Conservation (phyloP, 2,329 filamentous ascomycete species). For the Xylariales sp. region DNA sequence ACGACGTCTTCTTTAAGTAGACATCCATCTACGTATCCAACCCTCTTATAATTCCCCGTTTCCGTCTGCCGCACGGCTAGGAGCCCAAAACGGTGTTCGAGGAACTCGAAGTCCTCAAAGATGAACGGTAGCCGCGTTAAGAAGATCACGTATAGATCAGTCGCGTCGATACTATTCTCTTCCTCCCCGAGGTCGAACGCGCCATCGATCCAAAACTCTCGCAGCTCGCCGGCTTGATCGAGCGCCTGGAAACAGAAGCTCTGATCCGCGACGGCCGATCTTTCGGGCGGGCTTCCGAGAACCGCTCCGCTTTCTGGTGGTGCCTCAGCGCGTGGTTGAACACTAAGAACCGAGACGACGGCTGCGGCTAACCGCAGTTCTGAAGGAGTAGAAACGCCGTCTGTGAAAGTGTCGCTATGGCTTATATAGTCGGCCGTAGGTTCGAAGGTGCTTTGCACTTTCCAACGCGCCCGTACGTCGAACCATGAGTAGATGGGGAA, state of each 20-base stretch:
- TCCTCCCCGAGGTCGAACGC: slow-evolving; percentile 33
- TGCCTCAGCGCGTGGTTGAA: not conserved
- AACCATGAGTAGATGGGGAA: slow-evolving; percentile 41
- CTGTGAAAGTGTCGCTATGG: not conserved
- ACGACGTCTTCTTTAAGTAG: not conserved
- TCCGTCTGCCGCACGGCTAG: slow-evolving; percentile 23
- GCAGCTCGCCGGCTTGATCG: not conserved
- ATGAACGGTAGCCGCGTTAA: slow-evolving; percentile 37
- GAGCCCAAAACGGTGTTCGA: slow-evolving; percentile 40
- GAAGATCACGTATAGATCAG: slow-evolving; percentile 17
- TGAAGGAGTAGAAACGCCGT: not conserved
- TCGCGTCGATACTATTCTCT: not conserved
- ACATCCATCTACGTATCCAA: slow-evolving; percentile 13
- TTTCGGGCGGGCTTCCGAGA: slow-evolving; percentile 12
- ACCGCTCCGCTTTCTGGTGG: not conserved
- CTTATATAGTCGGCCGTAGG: slow-evolving; percentile 23
- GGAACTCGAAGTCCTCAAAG: slow-evolving; percentile 24
- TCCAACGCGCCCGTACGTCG: slow-evolving; percentile 35
- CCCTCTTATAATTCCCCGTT: not conserved
- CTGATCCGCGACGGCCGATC: slow-evolving; percentile 20
- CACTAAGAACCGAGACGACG: not conserved
- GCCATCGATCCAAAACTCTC: slow-evolving; percentile 38
- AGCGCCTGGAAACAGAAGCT: slow-evolving; percentile 22
- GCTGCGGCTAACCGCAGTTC: slow-evolving; percentile 2
- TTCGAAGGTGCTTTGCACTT: slow-evolving; percentile 37